phyloP scores from a whole-genome alignment of 2,329 filamentous ascomycete species.

The Tolypocladium paradoxum region DNA sequence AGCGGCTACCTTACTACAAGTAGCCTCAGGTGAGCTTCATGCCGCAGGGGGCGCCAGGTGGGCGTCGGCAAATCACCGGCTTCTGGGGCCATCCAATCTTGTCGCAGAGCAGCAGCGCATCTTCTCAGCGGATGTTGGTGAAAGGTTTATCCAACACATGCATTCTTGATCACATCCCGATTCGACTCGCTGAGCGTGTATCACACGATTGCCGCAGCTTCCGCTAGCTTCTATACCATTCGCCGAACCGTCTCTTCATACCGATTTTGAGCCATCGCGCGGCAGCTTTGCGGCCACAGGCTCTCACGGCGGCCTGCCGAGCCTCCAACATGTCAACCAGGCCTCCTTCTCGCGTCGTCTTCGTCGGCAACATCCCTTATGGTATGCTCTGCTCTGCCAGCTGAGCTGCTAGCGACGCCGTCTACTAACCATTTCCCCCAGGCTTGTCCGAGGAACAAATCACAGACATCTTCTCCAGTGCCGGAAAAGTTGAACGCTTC shows the following conservation, averaged over 20 bases:
- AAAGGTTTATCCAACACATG: neutral
- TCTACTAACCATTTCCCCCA: conserved; percentile 27
- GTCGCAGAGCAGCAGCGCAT: neutral
- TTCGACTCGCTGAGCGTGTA: neutral
- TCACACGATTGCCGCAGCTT: neutral
- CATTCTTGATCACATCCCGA: neutral
- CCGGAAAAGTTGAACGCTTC: conserved; percentile 84
- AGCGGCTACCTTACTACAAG: too few relatives aligned
- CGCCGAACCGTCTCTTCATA: neutral
- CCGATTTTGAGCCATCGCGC: neutral
- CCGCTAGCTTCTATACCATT: neutral
- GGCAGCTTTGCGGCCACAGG: neutral
- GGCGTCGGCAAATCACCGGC: neutral
- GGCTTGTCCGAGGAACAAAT: conserved; percentile 95
- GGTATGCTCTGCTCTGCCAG: conserved; percentile 33
- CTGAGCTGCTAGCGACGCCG: neutral
- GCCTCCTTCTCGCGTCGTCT: conserved; percentile 68
- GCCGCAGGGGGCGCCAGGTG: neutral
- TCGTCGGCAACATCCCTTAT: conserved; percentile 80
- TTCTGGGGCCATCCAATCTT: neutral
- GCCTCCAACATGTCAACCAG: conserved; percentile 51
- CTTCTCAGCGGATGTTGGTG: neutral
- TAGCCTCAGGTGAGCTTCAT: neutral
- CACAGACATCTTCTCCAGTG: conserved; percentile 81
- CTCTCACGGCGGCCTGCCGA: neutral